Conservation (phyloP, 208 protist species). For the Cochliopodium minus region DNA sequence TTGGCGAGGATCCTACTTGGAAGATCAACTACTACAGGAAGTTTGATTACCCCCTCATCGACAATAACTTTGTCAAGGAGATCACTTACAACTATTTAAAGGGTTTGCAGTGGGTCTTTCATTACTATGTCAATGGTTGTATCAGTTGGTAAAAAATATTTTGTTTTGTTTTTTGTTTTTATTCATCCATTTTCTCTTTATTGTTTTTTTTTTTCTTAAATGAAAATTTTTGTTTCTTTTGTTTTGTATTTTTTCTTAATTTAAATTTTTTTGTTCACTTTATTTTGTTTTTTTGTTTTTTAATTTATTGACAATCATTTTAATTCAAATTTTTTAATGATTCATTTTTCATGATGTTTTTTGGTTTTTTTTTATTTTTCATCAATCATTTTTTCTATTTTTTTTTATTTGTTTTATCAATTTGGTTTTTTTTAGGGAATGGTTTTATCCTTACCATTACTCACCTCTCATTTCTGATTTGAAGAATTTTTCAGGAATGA, state of each 20-base stretch:
- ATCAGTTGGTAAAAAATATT: conserved; percentile 1
- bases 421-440: conserved; percentile 56
- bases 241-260: conserved; percentile 2
- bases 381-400: neutral
- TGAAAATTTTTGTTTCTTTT: conserved; percentile 9
- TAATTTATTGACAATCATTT: too few relatives aligned
- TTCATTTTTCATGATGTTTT: too few relatives aligned
- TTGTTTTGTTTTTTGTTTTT: neutral
- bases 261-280: neutral
- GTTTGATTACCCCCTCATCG: conserved; percentile 4
- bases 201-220: conserved; percentile 7
- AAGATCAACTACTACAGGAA: conserved; percentile 17
- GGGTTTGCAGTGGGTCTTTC: conserved; percentile 22
- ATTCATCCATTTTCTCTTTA: neutral
- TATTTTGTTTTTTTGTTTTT: too few relatives aligned
- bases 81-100: conserved; percentile 56
- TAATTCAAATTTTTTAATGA: too few relatives aligned
- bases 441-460: conserved; percentile 74
- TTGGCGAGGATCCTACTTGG: conserved; percentile 22
- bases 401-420: conserved; percentile 2
- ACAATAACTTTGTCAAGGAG: conserved; percentile 23
- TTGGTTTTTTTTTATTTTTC: neutral
- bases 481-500: conserved; percentile 45
- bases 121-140: neutral
- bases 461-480: conserved; percentile 66